Evolutionary conservation across 1,284 basidiomycete species (phyloP).

Genomic region (Phellopilus nigrolimitatus): DNA sequence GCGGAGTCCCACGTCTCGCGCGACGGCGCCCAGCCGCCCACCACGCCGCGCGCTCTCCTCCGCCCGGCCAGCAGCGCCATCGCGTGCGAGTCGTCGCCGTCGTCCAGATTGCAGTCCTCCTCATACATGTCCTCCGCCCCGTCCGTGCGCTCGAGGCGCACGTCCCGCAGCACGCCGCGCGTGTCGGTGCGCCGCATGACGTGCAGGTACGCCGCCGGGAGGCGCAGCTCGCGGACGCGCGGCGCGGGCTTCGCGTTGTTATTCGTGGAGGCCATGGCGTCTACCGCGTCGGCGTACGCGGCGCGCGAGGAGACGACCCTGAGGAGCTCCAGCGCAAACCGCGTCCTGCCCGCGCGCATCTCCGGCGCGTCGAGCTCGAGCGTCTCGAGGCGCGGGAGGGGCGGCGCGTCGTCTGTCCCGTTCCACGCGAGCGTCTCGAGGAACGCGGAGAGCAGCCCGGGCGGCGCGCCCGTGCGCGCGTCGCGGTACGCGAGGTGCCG

Average conservation of each 20-base stretch:
- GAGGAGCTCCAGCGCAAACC: background rate
- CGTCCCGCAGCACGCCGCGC: background rate
- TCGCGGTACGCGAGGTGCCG: conserved; percentile 4
- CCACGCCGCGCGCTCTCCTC: too few relatives aligned
- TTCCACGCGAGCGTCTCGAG: background rate
- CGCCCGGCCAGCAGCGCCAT: too few relatives aligned
- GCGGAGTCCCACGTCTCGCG: too few relatives aligned
- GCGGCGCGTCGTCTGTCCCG: background rate
- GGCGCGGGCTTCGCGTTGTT: background rate
- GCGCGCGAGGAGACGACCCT: background rate
- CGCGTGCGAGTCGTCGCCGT: background rate
- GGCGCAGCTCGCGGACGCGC: background rate
- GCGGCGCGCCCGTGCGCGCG: background rate
- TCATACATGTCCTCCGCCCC: background rate
- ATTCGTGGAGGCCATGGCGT: background rate
- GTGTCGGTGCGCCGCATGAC: background rate
- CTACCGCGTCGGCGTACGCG: background rate
- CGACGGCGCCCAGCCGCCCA: too few relatives aligned
- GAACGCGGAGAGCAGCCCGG: background rate
- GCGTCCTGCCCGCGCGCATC: background rate
- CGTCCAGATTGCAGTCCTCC: background rate
- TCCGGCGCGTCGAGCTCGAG: conserved; percentile 2
- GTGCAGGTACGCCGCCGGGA: conserved; percentile 2
- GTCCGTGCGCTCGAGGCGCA: background rate
- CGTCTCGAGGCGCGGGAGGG: background rate